Percentiles rank a stretch among this genome's conserved stretches.
Conservation (phyloP, 768 basidiomycete genomes). For the Dentipellis fragilis region DNA sequence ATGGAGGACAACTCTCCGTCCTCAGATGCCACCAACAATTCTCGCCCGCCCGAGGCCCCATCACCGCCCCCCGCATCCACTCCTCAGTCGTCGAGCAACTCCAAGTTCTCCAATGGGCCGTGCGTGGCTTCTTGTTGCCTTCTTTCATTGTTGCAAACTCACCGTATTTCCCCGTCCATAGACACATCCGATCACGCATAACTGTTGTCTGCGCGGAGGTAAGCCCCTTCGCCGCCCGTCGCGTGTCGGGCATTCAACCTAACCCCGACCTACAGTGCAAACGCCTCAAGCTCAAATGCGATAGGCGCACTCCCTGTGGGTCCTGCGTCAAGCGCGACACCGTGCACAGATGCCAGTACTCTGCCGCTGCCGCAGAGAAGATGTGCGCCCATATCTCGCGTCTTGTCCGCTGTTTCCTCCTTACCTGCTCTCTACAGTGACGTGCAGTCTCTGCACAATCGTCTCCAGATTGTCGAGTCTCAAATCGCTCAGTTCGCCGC, state of each 20-base stretch:
- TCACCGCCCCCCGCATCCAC: background rate
- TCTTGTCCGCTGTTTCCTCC: background rate
- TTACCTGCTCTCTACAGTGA: slow-evolving; percentile 34
- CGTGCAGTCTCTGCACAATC: slow-evolving; percentile 75
- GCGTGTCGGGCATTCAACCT: background rate
- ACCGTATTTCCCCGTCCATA: slow-evolving; percentile 16
- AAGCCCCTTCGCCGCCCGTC: slow-evolving; percentile 9
- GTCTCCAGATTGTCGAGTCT: slow-evolving; percentile 61
- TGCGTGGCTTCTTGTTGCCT: slow-evolving; percentile 10
- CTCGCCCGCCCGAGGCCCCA: background rate
- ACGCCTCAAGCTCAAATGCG: slow-evolving; percentile 80
- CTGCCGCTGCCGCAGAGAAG: slow-evolving; percentile 78
- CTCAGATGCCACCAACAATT: slow-evolving; percentile 1
- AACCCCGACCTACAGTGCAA: slow-evolving; percentile 49
- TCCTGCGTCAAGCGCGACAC: slow-evolving; percentile 77
- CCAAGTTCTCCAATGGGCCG: slow-evolving; percentile 23
- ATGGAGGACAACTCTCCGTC: slow-evolving; percentile 5
- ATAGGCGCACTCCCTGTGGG: slow-evolving; percentile 66
- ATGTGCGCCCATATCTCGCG: slow-evolving; percentile 37
- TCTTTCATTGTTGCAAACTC: slow-evolving; percentile 1
- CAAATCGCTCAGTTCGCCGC: slow-evolving; percentile 36
- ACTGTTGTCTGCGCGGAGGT: slow-evolving; percentile 82
- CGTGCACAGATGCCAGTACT: slow-evolving; percentile 62
- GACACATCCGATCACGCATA: slow-evolving; percentile 65
- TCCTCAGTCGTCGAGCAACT: slow-evolving; percentile 3